phyloP scores from a whole-genome alignment of 1,284 basidiomycete genomes.

The Malassezia globosa region DNA sequence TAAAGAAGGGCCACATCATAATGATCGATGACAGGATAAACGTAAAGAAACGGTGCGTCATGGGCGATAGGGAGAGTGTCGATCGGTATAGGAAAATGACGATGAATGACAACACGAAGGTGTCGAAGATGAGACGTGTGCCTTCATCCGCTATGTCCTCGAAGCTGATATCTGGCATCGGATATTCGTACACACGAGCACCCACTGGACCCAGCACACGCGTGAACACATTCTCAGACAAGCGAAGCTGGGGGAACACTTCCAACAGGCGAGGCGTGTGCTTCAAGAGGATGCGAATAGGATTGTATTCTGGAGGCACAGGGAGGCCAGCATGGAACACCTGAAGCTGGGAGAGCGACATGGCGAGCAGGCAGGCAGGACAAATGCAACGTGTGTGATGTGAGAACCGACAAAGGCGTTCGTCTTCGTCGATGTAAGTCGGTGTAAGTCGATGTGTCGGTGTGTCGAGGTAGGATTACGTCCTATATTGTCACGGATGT shows the following conservation, averaged over 20 bases:
- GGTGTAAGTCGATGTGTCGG: too few species aligned
- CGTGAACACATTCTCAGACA: not conserved
- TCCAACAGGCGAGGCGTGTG: conserved; percentile 6
- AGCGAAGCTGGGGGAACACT: not conserved
- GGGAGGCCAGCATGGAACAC: not conserved
- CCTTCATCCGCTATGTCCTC: not conserved
- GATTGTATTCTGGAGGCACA: not conserved
- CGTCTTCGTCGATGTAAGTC: too few species aligned
- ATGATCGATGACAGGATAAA: not conserved
- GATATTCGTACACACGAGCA: conserved; percentile 1
- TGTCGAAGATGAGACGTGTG: not conserved
- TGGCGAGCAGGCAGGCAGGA: too few species aligned
- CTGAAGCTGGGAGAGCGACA: not conserved
- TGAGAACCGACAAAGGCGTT: too few species aligned
- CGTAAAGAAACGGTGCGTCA: not conserved
- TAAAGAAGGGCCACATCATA: conserved; percentile 1
- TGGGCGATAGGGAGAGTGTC: not conserved
- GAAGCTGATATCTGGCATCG: not conserved
- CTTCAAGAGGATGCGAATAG: not conserved
- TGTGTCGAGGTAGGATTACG: too few species aligned
- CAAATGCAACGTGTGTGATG: not conserved
- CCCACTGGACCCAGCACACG: not conserved
- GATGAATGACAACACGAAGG: not conserved
- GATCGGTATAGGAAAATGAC: not conserved
- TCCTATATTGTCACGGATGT: too few species aligned